Base-by-base conservation (phyloP, 805 yeast species). In the Brettanomyces sp. region DNA sequence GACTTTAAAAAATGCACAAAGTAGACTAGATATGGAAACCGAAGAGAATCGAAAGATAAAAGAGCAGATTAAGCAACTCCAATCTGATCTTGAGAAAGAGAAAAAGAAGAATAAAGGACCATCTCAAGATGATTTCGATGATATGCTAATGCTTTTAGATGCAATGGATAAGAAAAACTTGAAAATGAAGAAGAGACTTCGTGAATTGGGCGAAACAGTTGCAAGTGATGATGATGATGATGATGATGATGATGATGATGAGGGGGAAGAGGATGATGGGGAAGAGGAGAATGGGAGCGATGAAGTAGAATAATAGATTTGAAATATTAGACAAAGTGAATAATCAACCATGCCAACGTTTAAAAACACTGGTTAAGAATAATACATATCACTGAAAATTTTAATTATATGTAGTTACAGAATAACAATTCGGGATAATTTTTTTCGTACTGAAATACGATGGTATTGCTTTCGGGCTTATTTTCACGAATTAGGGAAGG, bases 81-180 rank as follows among this genome's bases (percentile, higher is more conserved):
- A 11, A 21, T 36, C 37, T 13, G 28, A 40, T 5, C 6, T 25
- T n/a, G 42, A 13, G 14, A 28, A 25, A 40, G 42, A 24, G 34
- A 12, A 40, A 21, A 25, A 40, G 34, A n/a, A 11, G 23, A 36
- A 32, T 9, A 37, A 12, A n/a, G 32, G 4, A 28, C 25, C 21
- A 80, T 74, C 13, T 73, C 79, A 2, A 71, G 86, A 80, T 70
- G 86, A 80, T 24, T 56, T 80, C 9, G 95, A 88, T 54, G 95
- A 86, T 50, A 62, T 88, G 55, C 74, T 88, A 79, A 63, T 87
- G 23, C 66, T 89, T 18, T 78, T 89, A 60, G 76, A 84, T 18
- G 95, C 86, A 41, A 66, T 87, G 53, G 95, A 88, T 48, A 88
- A 82, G 43, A 77, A 74, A 51, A 78, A 78, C 47, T 66, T 70